Evolutionary conservation across 2,329 filamentous ascomycete species (phyloP).

Genomic region (Sporothrix globosa): DNA sequence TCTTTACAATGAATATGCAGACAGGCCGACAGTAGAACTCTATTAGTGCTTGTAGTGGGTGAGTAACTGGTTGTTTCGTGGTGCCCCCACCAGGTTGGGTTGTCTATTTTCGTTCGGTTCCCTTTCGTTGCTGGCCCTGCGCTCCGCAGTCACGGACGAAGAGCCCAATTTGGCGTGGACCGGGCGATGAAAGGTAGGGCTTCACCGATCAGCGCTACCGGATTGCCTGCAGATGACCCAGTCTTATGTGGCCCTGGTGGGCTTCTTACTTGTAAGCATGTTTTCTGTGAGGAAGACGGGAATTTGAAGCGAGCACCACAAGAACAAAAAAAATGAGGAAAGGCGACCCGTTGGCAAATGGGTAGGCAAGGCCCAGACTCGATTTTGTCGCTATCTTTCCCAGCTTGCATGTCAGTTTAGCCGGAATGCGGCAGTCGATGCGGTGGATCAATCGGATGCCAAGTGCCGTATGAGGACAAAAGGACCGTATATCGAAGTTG

Average conservation of each 20-base stretch:
- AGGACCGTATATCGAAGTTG: not conserved
- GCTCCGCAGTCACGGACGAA: constrained; percentile 17
- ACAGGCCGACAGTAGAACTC: not conserved
- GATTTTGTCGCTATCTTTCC: not conserved
- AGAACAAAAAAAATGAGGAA: not conserved
- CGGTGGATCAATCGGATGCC: not conserved
- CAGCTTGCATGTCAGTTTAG: not conserved
- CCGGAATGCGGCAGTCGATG: constrained; percentile 17
- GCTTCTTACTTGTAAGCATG: not conserved
- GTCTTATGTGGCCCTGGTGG: not conserved
- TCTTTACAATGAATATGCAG: not conserved
- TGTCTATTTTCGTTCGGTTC: not conserved
- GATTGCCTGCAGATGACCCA: constrained; percentile 1
- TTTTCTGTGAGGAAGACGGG: not conserved
- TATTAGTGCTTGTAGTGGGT: not conserved
- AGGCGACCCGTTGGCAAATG: not conserved
- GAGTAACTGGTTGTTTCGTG: not conserved
- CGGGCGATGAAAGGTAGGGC: not conserved
- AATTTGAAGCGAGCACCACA: not conserved
- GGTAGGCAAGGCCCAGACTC: not conserved
- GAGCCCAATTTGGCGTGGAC: constrained; percentile 9
- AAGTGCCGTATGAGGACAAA: not conserved
- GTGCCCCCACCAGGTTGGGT: not conserved
- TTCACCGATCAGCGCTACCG: constrained; percentile 6
- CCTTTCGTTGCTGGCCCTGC: not conserved